Percentiles rank a stretch among this genome's conserved stretches.
phyloP scores from a whole-genome alignment of 371 early-diverging fungal genomes.

The Actinomortierella ambigua region DNA sequence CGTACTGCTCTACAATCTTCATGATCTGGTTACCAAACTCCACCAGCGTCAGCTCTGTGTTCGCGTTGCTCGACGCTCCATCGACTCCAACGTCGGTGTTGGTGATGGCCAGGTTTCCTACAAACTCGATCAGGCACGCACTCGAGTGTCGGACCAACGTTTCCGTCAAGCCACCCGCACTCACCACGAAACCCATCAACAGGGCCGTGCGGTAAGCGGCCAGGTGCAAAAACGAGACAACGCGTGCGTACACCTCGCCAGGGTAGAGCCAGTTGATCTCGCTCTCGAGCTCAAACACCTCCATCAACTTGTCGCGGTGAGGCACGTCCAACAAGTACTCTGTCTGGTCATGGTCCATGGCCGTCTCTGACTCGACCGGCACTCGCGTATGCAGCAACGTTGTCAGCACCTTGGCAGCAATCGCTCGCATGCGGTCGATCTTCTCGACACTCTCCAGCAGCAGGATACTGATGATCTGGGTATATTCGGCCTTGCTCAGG shows the following conservation, averaged over 20 bases:
- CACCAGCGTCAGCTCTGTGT: constrained; percentile 18
- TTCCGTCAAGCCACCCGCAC: constrained; percentile 84
- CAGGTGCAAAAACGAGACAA: constrained; percentile 60
- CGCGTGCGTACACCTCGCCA: constrained; percentile 65
- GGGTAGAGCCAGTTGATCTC: constrained; percentile 70
- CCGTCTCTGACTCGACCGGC: constrained; percentile 3
- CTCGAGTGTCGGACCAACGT: constrained; percentile 80
- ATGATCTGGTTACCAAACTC: constrained; percentile 48
- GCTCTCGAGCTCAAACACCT: constrained; percentile 28
- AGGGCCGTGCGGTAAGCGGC: constrained; percentile 64
- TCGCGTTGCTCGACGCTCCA: too few relatives aligned
- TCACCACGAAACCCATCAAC: constrained; percentile 71
- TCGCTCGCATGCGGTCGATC: constrained; percentile 78
- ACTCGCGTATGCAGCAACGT: constrained; percentile 48
- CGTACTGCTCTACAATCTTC: constrained; percentile 51
- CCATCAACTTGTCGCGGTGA: constrained; percentile 19
- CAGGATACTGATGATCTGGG: constrained; percentile 52
- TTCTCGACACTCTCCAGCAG: constrained; percentile 81
- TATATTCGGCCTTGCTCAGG: constrained; percentile 28
- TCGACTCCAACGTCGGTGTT: constrained; percentile 10
- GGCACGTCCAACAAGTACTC: constrained; percentile 18
- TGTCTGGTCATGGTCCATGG: constrained; percentile 14
- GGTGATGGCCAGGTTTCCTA: constrained; percentile 50
- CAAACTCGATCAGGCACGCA: constrained; percentile 64
- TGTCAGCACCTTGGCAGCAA: constrained; percentile 64